phyloP scores from a whole-genome alignment of 768 basidiomycete species.

The Coprinopsis cinerea region DNA sequence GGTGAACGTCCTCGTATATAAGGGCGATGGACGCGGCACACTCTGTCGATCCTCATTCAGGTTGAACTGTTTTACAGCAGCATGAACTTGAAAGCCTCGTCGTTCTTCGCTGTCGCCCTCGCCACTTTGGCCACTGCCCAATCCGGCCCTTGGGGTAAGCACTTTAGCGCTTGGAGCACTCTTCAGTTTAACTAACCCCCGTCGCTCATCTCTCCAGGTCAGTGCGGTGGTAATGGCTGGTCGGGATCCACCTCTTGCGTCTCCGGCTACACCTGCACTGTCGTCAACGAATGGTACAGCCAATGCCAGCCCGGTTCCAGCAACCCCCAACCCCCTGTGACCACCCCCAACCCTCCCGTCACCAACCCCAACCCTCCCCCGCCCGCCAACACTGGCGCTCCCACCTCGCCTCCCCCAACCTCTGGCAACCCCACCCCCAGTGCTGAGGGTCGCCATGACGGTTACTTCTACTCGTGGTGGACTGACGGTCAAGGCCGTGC shows the following conservation, averaged over 20 bases:
- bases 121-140: not conserved
- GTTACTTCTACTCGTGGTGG: conserved; percentile 35
- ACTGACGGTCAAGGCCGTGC: conserved; percentile 25
- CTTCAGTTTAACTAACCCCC: not conserved
- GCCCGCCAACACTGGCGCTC: conserved; percentile 13
- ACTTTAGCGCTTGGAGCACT: not conserved
- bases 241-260: conserved; percentile 7
- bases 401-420: conserved; percentile 16
- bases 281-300: conserved; percentile 7
- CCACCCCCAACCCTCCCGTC: not conserved
- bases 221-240: conserved; percentile 22
- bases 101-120: not conserved
- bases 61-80: not conserved
- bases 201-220: conserved; percentile 17
- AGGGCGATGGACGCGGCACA: not conserved
- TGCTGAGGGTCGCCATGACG: conserved; percentile 25
- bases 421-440: conserved; percentile 19
- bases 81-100: not conserved
- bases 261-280: conserved; percentile 7
- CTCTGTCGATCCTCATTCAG: not conserved
- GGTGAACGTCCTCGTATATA: not conserved
- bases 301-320: conserved; percentile 28
- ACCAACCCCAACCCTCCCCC: too few species aligned
- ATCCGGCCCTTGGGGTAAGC: not conserved
- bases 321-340: conserved; percentile 9